Evolutionary conservation across 2,329 filamentous ascomycete genomes (phyloP).

Genomic region (Cladosporium halotolerans): DNA sequence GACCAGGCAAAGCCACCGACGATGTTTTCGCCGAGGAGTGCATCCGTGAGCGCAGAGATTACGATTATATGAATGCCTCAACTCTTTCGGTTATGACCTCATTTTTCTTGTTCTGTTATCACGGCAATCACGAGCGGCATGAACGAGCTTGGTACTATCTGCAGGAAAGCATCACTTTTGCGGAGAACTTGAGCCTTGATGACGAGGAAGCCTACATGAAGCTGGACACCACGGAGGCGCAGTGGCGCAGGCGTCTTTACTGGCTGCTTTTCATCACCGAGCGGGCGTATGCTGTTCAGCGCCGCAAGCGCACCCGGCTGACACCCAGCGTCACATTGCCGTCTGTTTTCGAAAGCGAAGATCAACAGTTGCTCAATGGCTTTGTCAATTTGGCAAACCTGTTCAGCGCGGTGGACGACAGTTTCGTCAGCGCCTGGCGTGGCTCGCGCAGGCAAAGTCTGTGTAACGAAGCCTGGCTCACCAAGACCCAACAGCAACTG

Average conservation of each 20-base stretch:
- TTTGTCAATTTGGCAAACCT: constrained; percentile 32
- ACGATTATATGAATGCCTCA: constrained; percentile 26
- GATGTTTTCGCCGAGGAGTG: constrained; percentile 31
- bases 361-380: constrained; percentile 29
- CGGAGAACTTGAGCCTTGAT: constrained; percentile 30
- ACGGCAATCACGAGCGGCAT: constrained; percentile 30
- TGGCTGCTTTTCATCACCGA: constrained; percentile 34
- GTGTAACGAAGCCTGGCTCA: constrained; percentile 31
- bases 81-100: constrained; percentile 30
- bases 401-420: constrained; percentile 31
- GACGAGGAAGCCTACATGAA: constrained; percentile 28
- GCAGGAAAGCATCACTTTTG: constrained; percentile 31
- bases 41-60: constrained; percentile 25
- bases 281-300: constrained; percentile 31
- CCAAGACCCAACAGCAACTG: constrained; percentile 29
- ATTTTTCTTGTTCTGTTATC: constrained; percentile 32
- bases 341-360: constrained; percentile 29
- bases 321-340: constrained; percentile 27
- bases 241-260: constrained; percentile 31
- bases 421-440: constrained; percentile 31
- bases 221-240: constrained; percentile 26
- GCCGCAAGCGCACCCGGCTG: constrained; percentile 29
- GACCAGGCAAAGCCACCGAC: constrained; percentile 21
- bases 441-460: constrained; percentile 27
- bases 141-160: constrained; percentile 31